phyloP scores from a whole-genome alignment of 805 yeast species.

The Lipomyces yamanashiensis region DNA sequence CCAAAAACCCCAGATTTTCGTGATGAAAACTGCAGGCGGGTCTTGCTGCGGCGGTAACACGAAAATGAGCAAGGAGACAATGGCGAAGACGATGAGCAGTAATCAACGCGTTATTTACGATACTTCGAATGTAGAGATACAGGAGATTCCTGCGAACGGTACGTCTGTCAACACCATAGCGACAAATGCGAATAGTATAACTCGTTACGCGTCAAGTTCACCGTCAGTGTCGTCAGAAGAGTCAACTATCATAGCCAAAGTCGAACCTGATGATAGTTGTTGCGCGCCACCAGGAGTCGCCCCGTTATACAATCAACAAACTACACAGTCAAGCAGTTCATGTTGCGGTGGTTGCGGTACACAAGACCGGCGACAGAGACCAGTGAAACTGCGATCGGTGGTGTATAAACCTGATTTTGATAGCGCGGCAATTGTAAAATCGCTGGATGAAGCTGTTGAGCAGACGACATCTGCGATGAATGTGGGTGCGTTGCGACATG shows the following conservation, averaged over 20 bases:
- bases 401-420: constrained; percentile 20
- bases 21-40: background rate
- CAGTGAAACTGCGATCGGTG: constrained; percentile 29
- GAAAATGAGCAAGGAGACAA: background rate
- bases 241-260: background rate
- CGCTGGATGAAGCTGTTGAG: constrained; percentile 7
- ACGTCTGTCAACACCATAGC: background rate
- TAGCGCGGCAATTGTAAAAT: constrained; percentile 23
- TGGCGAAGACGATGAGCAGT: background rate
- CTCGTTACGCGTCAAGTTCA: background rate
- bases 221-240: background rate
- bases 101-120: constrained; percentile 18
- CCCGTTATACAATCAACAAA: background rate
- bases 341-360: constrained; percentile 1
- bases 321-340: background rate
- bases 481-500: background rate
- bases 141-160: background rate
- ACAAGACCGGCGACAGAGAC: background rate
- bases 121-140: constrained; percentile 12
- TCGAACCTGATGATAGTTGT: background rate
- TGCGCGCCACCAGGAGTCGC: background rate
- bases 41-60: constrained; percentile 7
- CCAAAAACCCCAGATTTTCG: background rate
- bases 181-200: background rate
- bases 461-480: background rate